Evolutionary conservation across 2,329 filamentous ascomycete species (phyloP), one percentile per base, ranked within the genome.

Genomic region (Simplicillium sp.): DNA sequence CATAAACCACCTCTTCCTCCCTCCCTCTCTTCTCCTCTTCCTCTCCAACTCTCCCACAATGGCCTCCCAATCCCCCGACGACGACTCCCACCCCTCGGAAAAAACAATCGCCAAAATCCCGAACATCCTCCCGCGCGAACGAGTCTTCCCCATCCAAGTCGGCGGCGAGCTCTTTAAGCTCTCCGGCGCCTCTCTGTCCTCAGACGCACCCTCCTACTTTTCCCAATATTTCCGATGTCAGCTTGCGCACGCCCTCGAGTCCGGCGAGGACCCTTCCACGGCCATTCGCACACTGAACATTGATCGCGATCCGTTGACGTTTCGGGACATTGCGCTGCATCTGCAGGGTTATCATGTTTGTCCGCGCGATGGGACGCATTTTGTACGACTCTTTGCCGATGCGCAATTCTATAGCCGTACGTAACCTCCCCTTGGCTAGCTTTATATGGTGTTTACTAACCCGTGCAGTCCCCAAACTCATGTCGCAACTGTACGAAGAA

Each of bases 221-320:
- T 94, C 90, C 15, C 83, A 87, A 51, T 96, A 92, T 67, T 97
- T 97, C 61, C 73, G 81, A 50, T 85, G 86, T 53, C 89, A 96
- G 64, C 64, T 96, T 33, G 73, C 76, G 43, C 65, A 70, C 50
- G 81, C 75, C 37, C 73, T 79, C 44, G 70, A 75, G 36, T 72
- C 73, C 42, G 75, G 75, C 44, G 71, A 78, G 41, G 72, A 75
- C 41, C 43, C 63, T 5, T 59, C 54, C 32, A 49, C 54, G 5
- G 60, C 64, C 36, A 68, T 94, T 44, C 80, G 84, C 49, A 95
- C 90, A 0, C 71, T 97, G 7, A 96, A 96, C 64, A 96, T 97
- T 54, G 90, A 97, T 61, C 83, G 90, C 46, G 90, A 97, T 61
- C 89, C 90, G 0, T 71, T 71, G 12, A 96, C 88, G 0, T 97